A percentile compares a stretch with the other conserved stretches of the same genome.
Evolutionary conservation across 148 eudicot species (phyloP).

Genomic region (Dysphania ambrosioides): DNA sequence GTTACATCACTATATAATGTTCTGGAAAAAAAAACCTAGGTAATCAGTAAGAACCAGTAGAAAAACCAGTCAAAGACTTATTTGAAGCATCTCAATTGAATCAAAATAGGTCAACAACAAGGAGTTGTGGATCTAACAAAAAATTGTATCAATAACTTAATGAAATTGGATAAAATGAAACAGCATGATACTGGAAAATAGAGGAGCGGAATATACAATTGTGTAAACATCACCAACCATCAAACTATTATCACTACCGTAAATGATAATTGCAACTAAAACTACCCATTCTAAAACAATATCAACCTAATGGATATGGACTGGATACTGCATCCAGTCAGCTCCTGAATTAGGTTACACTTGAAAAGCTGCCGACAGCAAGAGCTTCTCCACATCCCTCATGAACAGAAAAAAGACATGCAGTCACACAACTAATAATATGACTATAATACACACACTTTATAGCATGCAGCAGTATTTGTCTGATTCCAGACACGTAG

Average conservation of each 20-base stretch:
- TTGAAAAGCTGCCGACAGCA: slow-evolving; percentile 6
- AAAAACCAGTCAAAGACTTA: neutral
- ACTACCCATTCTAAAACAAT: neutral
- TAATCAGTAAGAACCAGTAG: no score
- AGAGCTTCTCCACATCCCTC: slow-evolving; percentile 5
- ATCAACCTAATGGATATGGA: neutral
- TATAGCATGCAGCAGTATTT: neutral
- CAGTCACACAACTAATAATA: neutral
- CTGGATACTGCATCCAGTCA: neutral
- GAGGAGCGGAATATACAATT: neutral
- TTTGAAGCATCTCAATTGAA: neutral
- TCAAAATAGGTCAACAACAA: slow-evolving; percentile 8
- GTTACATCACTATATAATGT: neutral
- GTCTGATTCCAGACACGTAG: neutral
- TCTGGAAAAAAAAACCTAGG: no score
- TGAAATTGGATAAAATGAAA: neutral
- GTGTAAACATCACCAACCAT: neutral
- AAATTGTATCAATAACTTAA: neutral
- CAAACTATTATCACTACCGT: neutral
- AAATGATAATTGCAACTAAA: neutral
- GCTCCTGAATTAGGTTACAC: neutral
- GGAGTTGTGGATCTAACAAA: neutral
- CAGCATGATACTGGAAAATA: neutral
- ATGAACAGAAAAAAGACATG: slow-evolving; percentile 4
- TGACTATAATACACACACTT: neutral